Percentiles rank a stretch among this genome's conserved stretches.
Evolutionary conservation across 495 filamentous ascomycete species (phyloP).

Genomic region (Xylaria scruposa): DNA sequence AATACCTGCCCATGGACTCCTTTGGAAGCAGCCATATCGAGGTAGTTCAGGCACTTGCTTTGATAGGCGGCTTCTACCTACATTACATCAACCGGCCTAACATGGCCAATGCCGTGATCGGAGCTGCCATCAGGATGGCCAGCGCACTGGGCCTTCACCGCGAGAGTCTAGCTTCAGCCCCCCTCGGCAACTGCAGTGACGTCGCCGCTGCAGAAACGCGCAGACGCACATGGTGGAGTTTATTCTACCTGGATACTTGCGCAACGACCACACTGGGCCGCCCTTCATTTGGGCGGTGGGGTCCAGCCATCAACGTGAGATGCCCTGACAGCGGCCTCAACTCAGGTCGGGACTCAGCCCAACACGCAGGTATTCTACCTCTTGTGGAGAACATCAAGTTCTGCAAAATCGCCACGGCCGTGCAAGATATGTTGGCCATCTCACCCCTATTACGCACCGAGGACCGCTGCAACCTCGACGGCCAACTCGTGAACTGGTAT

Average conservation of each 20-base stretch:
- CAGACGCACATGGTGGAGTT: constrained; percentile 78
- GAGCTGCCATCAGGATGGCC: constrained; percentile 73
- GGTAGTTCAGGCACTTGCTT: constrained; percentile 70
- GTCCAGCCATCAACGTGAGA: constrained; percentile 74
- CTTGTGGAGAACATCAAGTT: constrained; percentile 80
- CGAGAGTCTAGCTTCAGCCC: constrained; percentile 63
- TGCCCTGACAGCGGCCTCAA: constrained; percentile 64
- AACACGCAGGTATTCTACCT: constrained; percentile 69
- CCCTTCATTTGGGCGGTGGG: constrained; percentile 76
- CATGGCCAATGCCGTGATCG: constrained; percentile 71
- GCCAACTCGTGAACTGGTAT: constrained; percentile 74
- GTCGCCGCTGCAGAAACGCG: constrained; percentile 66
- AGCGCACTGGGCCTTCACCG: constrained; percentile 76
- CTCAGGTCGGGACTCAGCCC: constrained; percentile 56
- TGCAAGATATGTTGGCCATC: constrained; percentile 77
- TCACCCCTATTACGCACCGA: constrained; percentile 68
- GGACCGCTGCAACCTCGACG: constrained; percentile 69
- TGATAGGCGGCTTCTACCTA: constrained; percentile 79
- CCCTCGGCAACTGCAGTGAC: constrained; percentile 51
- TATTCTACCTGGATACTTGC: constrained; percentile 84
- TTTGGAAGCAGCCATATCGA: constrained; percentile 75
- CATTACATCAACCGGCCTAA: constrained; percentile 83
- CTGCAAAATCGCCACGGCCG: constrained; percentile 77
- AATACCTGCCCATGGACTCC: constrained; percentile 69
- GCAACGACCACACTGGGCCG: constrained; percentile 77